Percentiles rank a stretch among this genome's conserved stretches.
Evolutionary conservation across 305 asterid species (phyloP).

Genomic region (Fraxinus albicans): DNA sequence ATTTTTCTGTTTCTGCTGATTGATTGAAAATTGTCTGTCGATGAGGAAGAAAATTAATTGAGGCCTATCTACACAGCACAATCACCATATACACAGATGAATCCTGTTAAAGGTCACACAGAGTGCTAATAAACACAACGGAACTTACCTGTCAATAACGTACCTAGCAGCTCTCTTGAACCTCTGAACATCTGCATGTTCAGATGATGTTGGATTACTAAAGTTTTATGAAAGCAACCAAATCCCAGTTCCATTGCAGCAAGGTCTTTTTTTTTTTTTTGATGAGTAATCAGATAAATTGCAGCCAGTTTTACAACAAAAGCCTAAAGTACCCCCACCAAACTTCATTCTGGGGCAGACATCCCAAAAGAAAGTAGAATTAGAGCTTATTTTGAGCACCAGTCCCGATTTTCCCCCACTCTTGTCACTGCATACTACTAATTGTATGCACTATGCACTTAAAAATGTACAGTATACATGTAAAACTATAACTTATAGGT

Average conservation of each 20-base stretch:
- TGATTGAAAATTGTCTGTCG: slow-evolving; percentile 42
- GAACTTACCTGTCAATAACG: slow-evolving; percentile 41
- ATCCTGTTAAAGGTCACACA: background rate
- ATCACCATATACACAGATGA: background rate
- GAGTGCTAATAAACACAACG: background rate
- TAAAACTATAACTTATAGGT: background rate
- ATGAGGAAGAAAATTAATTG: slow-evolving; percentile 10
- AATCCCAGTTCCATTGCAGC: background rate
- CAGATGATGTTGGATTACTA: slow-evolving; percentile 7
- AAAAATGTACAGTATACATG: background rate
- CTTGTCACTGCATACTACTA: background rate
- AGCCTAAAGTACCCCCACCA: background rate
- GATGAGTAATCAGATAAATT: background rate
- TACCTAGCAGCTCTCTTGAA: slow-evolving; percentile 37
- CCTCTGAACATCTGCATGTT: slow-evolving; percentile 43
- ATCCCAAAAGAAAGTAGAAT: slow-evolving; percentile 2
- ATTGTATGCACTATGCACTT: background rate
- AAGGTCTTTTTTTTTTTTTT: no score
- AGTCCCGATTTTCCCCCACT: background rate
- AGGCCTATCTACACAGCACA: background rate
- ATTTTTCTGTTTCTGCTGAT: slow-evolving; percentile 29
- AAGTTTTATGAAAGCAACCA: background rate
- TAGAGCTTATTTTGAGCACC: background rate
- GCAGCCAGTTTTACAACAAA: background rate
- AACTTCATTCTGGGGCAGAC: background rate